Evolutionary conservation across 1,284 basidiomycete species (phyloP).

Genomic region (Melampsora allii-populina): DNA sequence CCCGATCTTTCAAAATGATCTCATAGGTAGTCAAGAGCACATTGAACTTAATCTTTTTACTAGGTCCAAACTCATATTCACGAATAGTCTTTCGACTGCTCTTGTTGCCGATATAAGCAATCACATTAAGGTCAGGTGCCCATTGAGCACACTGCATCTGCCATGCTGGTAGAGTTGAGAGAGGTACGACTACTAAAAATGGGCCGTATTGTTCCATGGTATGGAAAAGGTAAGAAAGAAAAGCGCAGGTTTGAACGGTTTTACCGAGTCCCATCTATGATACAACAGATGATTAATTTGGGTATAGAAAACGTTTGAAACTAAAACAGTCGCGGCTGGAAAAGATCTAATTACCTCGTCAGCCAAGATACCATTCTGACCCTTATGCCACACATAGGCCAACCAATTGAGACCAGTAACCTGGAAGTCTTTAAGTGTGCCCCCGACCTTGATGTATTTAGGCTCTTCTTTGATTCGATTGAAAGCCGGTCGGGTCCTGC

Average conservation of each 20-base stretch:
- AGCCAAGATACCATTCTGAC: constrained; percentile 94
- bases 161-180: constrained; percentile 98
- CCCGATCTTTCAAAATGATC: constrained; percentile 83
- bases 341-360: constrained; percentile 63
- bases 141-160: constrained; percentile 90
- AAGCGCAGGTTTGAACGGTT: constrained; percentile 92
- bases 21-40: constrained; percentile 98
- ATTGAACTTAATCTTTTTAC: constrained; percentile 85
- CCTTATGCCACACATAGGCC: constrained; percentile 89
- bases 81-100: constrained; percentile 85
- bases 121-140: constrained; percentile 95
- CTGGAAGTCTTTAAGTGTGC: constrained; percentile 95
- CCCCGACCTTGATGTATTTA: constrained; percentile 73
- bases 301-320: constrained; percentile 7
- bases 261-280: constrained; percentile 92
- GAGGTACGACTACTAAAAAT: constrained; percentile 94
- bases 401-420: constrained; percentile 98
- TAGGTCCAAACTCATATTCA: constrained; percentile 78
- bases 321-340: not conserved
- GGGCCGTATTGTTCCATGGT: constrained; percentile 91
- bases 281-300: not conserved
- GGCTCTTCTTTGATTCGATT: constrained; percentile 86
- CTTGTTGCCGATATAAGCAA: constrained; percentile 92
- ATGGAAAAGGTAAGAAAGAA: constrained; percentile 94
- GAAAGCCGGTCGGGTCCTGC: constrained; percentile 72